Base-by-base conservation (phyloP, 1,284 basidiomycete species). In the Microbotryum violaceum region DNA sequence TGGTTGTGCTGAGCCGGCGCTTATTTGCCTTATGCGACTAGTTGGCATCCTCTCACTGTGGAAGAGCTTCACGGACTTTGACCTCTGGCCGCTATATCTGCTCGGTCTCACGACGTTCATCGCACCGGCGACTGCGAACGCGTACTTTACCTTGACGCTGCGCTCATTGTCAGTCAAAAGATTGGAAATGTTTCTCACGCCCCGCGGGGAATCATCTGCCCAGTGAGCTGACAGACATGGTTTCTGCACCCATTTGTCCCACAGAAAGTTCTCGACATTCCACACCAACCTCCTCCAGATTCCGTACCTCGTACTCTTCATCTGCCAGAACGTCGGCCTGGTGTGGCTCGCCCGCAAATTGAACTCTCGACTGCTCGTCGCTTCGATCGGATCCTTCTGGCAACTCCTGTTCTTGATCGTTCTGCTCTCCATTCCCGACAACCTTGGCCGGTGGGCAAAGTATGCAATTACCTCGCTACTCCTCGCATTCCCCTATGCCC, bases 41-140 rank as follows among this genome's bases (percentile, higher is more conserved):
- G 56, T 76, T 16, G 61, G 62, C 2, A 25, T 70, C 21, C 56
- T 46, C 2, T 63, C 71, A 20, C 57, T 76, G 18, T 71, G 67
- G 67, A 57, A 60, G 20, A 70, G 72, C 0, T 31, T 78, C 2
- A 64, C 60, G 8, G 77, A 78, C 61, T 77, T 72, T 54, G 76
- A 79, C 54, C 68, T 78, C 6, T 77, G 72, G 72, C 77, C 77
- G 0, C 56, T 78, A 12, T 79, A 78, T 61, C 31, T 75, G 10
- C 64, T 78, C 16, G 69, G 70, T 12, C 42, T 73, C 33, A 61
- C 62, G 1, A 69, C 71, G 16, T 72, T 70, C 58, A 61, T 70
- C 42, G 67, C 71, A 0, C 70, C 73, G 0, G 61, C 60, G 7
- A 74, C 74, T 5, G 67, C 74, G 31, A 49, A 57, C n/a, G 68